A percentile compares a stretch with the other conserved stretches of the same genome.
Conservation (phyloP, 2,329 filamentous ascomycete genomes). For the Paecilomyces sp. region DNA sequence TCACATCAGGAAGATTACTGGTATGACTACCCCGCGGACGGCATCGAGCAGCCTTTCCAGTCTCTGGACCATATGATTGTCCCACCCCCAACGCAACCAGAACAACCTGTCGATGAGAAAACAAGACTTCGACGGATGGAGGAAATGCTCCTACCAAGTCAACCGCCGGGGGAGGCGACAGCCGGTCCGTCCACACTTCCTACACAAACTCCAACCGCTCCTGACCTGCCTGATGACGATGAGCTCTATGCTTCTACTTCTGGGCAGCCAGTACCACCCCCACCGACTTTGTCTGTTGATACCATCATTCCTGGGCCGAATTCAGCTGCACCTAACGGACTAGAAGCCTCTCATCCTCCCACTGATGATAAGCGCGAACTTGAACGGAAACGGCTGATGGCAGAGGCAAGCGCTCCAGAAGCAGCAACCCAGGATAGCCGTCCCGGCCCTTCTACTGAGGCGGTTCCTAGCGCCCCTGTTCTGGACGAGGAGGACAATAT, state of each 20-base stretch:
- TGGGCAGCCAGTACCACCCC: conserved; percentile 11
- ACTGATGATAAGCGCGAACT: conserved; percentile 74
- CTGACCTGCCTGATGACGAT: conserved; percentile 42
- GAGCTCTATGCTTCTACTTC: conserved; percentile 41
- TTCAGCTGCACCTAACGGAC: conserved; percentile 36
- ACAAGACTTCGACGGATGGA: conserved; percentile 72
- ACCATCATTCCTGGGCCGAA: conserved; percentile 23
- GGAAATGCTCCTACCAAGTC: conserved; percentile 71
- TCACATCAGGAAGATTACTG: conserved; percentile 13
- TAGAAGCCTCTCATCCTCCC: conserved; percentile 34
- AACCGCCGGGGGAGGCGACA: conserved; percentile 51
- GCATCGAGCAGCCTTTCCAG: conserved; percentile 16
- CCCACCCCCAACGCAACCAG: conserved; percentile 42
- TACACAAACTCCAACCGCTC: conserved; percentile 36
- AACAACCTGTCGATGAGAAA: conserved; percentile 69
- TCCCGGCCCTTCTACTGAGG: conserved; percentile 8
- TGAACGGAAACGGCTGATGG: conserved; percentile 58
- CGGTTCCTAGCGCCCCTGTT: conserved; percentile 49
- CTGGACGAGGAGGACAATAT: conserved; percentile 49
- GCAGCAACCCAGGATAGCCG: conserved; percentile 13
- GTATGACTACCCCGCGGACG: conserved; percentile 18
- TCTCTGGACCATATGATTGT: conserved; percentile 17
- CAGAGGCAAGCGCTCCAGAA: conserved; percentile 56
- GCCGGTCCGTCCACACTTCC: conserved; percentile 39
- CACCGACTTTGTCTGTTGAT: conserved; percentile 20